Conservation (phyloP, 2,329 filamentous ascomycete genomes). For the Cyphellophora attinorum region DNA sequence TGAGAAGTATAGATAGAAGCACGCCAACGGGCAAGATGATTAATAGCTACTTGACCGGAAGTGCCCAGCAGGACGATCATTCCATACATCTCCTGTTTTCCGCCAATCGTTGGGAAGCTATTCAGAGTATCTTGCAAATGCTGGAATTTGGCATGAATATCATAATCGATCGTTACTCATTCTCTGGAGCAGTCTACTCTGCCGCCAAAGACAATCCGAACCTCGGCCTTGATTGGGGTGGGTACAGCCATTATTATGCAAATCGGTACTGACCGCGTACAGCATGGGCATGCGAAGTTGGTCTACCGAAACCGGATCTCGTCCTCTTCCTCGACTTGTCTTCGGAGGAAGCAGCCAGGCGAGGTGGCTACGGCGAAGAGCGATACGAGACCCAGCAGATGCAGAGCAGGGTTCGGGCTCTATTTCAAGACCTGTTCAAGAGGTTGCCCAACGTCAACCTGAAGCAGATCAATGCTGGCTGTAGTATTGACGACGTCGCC, state of each 20-base stretch:
- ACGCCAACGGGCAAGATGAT: constrained; percentile 85
- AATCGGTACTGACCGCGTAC: background rate
- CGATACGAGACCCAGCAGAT: constrained; percentile 78
- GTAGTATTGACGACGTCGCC: constrained; percentile 41
- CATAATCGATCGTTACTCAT: constrained; percentile 87
- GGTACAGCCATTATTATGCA: background rate
- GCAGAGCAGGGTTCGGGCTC: constrained; percentile 65
- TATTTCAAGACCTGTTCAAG: constrained; percentile 53
- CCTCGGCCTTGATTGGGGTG: constrained; percentile 64
- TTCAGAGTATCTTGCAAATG: constrained; percentile 30
- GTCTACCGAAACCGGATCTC: constrained; percentile 76
- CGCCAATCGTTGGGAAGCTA: constrained; percentile 77
- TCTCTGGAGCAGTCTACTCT: constrained; percentile 87
- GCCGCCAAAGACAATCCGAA: constrained; percentile 71
- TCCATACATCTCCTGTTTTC: constrained; percentile 84
- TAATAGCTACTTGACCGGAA: constrained; percentile 65
- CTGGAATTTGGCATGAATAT: constrained; percentile 63
- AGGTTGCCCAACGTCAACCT: constrained; percentile 40
- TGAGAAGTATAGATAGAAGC: constrained; percentile 75
- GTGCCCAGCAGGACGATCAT: constrained; percentile 70
- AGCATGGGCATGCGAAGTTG: constrained; percentile 67
- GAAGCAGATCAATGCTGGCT: constrained; percentile 45
- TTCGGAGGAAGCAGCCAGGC: constrained; percentile 57
- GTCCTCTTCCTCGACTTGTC: constrained; percentile 81
- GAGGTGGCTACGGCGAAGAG: constrained; percentile 84